phyloP scores from a whole-genome alignment of 768 basidiomycete species.

The Brasilioporus rufonigricans region DNA sequence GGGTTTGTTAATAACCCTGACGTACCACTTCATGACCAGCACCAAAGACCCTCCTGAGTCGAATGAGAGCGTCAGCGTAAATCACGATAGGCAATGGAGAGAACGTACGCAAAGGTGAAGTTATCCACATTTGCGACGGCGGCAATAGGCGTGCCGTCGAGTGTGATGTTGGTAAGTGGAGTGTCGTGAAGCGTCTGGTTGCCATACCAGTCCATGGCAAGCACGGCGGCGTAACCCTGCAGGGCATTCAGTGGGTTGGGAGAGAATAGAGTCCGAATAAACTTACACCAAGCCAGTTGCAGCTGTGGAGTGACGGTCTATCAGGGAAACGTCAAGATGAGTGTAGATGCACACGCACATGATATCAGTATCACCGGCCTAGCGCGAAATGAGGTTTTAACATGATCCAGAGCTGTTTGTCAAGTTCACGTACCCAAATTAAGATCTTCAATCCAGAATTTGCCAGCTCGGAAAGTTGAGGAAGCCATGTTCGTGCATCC shows the following conservation, averaged over 20 bases:
- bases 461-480: constrained; percentile 35
- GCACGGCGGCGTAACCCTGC: constrained; percentile 36
- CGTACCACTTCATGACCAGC: constrained; percentile 20
- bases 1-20: constrained; percentile 34
- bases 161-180: constrained; percentile 59
- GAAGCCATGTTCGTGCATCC: constrained; percentile 38
- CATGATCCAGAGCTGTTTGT: not conserved
- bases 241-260: not conserved
- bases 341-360: constrained; percentile 18
- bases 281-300: constrained; percentile 34
- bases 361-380: constrained; percentile 32
- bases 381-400: not conserved
- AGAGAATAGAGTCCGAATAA: not conserved
- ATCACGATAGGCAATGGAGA: not conserved
- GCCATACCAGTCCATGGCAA: constrained; percentile 49
- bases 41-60: constrained; percentile 17
- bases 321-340: not conserved
- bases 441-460: constrained; percentile 38
- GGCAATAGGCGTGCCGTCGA: constrained; percentile 47
- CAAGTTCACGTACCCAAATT: constrained; percentile 35
- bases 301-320: not conserved
- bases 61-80: not conserved
- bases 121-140: no score
- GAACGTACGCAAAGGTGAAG: constrained; percentile 64
- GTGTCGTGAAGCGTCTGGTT: no score